Evolutionary conservation across 768 basidiomycete species (phyloP), one percentile per base, ranked within the genome.

Genomic region (Tephrocybe rancida): DNA sequence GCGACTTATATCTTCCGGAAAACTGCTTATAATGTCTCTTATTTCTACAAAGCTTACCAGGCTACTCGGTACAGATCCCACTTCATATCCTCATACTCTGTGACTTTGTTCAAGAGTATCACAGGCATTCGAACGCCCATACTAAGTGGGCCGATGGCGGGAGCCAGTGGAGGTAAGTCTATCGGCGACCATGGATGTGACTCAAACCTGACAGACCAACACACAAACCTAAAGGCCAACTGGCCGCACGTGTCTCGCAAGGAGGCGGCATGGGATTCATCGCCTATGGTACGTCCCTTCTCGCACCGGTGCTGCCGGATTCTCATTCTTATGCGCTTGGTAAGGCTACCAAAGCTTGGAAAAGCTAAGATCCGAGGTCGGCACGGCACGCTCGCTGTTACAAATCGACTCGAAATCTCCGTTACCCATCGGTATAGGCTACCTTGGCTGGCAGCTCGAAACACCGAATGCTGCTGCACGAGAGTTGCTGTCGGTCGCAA

Each of bases 261-360:
- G 89, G 73, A 7, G 92, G 92, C 19, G 91, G 86, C 14, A 86
- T 92, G 51, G 91, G 88, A 1, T 91, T 92, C 65, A 59, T 91
- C 0, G 75, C 82, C n/a, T 76, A 82, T 67, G 85, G 88, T 85
- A 51, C 32, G 66, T 52, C 25, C 25, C 52, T 19, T 46, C 35
- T 38, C 39, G 16, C 11, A 26, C 14, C 46, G 19, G 11, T 27
- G 11, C 16, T 22, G n/a, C n/a, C 27, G 19, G 29, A 47, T 35
- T 34, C 21, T 16, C 26, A 38, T 45, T 27, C 26, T 58, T 51
- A 50, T 44, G 52, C 55, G 35, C 22, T 39, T 50, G 44, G 37
- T 50, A 45, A 85, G 87, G 80, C 13, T 84, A 82, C 63, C 69
- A 69, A 44, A 68, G 70, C 35, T 64, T 72, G 11, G 73, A 80